phyloP scores from a whole-genome alignment of 768 basidiomycete species.

The Calocybe indica region DNA sequence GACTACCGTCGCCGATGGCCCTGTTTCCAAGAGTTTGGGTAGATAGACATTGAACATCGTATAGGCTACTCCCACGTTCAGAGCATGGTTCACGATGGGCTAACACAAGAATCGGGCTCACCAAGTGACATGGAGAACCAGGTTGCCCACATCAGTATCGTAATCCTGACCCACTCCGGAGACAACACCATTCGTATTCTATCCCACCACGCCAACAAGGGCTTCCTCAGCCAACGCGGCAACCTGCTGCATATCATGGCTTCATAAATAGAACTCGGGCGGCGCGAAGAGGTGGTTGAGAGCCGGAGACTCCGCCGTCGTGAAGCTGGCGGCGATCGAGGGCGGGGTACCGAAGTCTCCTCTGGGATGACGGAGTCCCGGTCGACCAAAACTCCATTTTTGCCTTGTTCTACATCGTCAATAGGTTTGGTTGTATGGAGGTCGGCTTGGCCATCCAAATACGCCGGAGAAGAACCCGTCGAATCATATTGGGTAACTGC shows the following conservation, averaged over 20 bases:
- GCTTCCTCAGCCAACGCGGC: conserved; percentile 50
- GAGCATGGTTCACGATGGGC: neutral
- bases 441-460: conserved; percentile 14
- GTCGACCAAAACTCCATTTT: too few species aligned
- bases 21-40: conserved; percentile 77
- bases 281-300: conserved; percentile 13
- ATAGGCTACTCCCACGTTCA: conserved; percentile 41
- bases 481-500: conserved; percentile 25
- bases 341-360: conserved; percentile 2
- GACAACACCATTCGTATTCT: conserved; percentile 64
- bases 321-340: neutral
- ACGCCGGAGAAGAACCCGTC: conserved; percentile 23
- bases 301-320: conserved; percentile 9
- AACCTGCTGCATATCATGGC: conserved; percentile 36
- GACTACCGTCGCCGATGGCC: conserved; percentile 17
- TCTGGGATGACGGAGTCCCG: neutral
- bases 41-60: conserved; percentile 94
- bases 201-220: conserved; percentile 63
- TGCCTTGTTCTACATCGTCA: too few species aligned
- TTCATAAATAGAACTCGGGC: conserved; percentile 40
- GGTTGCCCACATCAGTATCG: conserved; percentile 69
- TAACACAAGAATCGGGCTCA: conserved; percentile 23
- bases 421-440: too few species aligned
- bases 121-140: conserved; percentile 81
- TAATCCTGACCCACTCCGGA: conserved; percentile 73